Evolutionary conservation across 1,284 basidiomycete species (phyloP).

Genomic region (Thecaphora thlaspeos): DNA sequence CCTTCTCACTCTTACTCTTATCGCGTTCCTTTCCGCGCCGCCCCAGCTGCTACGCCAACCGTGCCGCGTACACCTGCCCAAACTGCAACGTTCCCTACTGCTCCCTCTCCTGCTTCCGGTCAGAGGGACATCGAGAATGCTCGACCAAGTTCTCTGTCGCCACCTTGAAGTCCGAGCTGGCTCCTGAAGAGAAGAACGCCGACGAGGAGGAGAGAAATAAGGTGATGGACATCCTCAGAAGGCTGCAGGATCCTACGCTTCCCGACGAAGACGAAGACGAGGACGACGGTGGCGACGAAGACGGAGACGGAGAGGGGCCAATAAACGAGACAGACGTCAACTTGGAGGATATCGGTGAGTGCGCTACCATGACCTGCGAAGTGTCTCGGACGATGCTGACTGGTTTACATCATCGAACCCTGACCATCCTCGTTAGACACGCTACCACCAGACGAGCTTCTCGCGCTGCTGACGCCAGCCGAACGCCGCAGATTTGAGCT

Average conservation of each 20-base stretch:
- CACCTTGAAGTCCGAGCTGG: conserved; percentile 1
- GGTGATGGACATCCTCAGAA: conserved; percentile 20
- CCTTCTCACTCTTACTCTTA: background rate
- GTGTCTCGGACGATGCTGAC: too few relatives aligned
- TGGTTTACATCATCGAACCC: too few relatives aligned
- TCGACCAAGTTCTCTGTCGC: conserved; percentile 24
- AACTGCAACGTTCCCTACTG: conserved; percentile 49
- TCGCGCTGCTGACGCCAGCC: conserved; percentile 27
- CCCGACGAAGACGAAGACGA: conserved; percentile 7
- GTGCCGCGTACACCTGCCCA: conserved; percentile 44
- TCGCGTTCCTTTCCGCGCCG: conserved; percentile 1
- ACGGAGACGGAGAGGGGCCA: background rate
- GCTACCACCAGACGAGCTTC: conserved; percentile 22
- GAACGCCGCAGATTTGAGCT: conserved; percentile 28
- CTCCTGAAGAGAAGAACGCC: background rate
- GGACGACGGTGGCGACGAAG: conserved; percentile 2
- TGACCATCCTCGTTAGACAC: conserved; percentile 2
- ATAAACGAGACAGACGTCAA: conserved; percentile 2
- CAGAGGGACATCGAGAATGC: conserved; percentile 30
- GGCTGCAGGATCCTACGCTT: conserved; percentile 5
- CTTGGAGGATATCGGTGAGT: conserved; percentile 5
- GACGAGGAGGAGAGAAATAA: conserved; percentile 17
- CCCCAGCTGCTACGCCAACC: conserved; percentile 25
- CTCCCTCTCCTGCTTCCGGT: conserved; percentile 42
- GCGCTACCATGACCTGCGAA: too few relatives aligned